Evolutionary conservation across 2,329 filamentous ascomycete species (phyloP), one percentile per base, ranked within the genome.

Genomic region (Fusarium xylarioides): DNA sequence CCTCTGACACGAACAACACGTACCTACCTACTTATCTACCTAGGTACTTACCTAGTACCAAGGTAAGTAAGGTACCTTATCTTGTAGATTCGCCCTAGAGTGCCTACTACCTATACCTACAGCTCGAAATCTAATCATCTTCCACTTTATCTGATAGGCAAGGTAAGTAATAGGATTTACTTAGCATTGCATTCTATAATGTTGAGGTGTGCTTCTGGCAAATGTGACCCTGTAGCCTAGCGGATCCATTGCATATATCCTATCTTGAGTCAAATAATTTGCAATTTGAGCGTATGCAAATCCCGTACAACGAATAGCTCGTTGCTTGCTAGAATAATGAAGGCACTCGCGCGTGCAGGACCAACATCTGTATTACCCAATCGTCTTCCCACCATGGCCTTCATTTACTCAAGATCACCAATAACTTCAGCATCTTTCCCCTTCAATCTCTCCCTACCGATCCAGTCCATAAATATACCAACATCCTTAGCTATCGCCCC

Each of bases 401-500:
- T n/a, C 37, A 15, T 32, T 55, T 55, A 60, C 43, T 71, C 46
- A 46, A 71, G 35, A 37, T 70, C 62, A 3, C 63, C 61, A 52
- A 67, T 52, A 16, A 62, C 60, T 34, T 66, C 50, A 32, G 57
- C 73, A 43, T 74, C 69, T 40, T 44, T 63, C 9, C 54, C 71
- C 61, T 76, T 81, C 63, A 70, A 71, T 74, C 87, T 82, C 80
- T 87, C 83, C 63, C 77, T 78, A 4, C 81, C 82, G 58, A 91
- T 85, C 91, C 91, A 94, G 6, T 82, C 81, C 70, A 94, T 78
- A 73, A 94, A 93, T 74, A 91, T 82, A 10, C 89, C 88, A 11
- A 94, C 92, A 78, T 95, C 93, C 82, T 93, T 93, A 23, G 89
- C 88, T 54, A 95, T 85, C 68, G 88, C 86, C 3, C 86, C 86